A percentile compares a stretch with the other conserved stretches of the same genome.
phyloP scores from a whole-genome alignment of 1,284 basidiomycete species.

The Ganoderma leucocontextum region DNA sequence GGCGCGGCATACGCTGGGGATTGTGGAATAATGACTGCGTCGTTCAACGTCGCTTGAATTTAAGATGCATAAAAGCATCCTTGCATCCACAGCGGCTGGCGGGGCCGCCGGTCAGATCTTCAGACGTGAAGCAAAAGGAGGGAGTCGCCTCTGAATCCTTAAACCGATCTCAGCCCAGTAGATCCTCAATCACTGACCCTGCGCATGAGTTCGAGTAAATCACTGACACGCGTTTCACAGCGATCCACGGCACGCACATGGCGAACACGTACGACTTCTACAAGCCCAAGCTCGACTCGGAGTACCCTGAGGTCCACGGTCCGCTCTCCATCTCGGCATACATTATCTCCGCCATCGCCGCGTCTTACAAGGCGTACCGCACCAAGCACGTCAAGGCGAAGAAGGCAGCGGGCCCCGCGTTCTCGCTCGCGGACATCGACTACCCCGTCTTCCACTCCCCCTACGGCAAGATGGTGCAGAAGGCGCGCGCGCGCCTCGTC shows the following conservation, averaged over 20 bases:
- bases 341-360: conserved; percentile 93
- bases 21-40: conserved; percentile 25
- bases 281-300: conserved; percentile 93
- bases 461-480: conserved; percentile 98
- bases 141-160: no score
- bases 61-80: no score
- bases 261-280: conserved; percentile 98
- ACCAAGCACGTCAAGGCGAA: conserved; percentile 79
- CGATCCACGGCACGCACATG: conserved; percentile 97
- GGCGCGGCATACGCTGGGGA: conserved; percentile 43
- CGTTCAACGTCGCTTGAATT: background rate
- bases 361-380: conserved; percentile 88
- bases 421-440: conserved; percentile 86
- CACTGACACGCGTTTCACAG: conserved; percentile 52
- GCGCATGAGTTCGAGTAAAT: conserved; percentile 6
- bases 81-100: no score
- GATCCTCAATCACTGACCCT: conserved; percentile 7
- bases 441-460: conserved; percentile 94
- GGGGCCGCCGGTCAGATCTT: no score
- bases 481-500: conserved; percentile 91
- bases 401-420: conserved; percentile 59
- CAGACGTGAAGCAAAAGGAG: no score
- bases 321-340: conserved; percentile 97
- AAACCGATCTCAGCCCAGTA: background rate
- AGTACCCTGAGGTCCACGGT: conserved; percentile 98